Evolutionary conservation across 2,329 filamentous ascomycete species (phyloP), one percentile per base, ranked within the genome.

Genomic region (Pseudogymnoascus sp.): DNA sequence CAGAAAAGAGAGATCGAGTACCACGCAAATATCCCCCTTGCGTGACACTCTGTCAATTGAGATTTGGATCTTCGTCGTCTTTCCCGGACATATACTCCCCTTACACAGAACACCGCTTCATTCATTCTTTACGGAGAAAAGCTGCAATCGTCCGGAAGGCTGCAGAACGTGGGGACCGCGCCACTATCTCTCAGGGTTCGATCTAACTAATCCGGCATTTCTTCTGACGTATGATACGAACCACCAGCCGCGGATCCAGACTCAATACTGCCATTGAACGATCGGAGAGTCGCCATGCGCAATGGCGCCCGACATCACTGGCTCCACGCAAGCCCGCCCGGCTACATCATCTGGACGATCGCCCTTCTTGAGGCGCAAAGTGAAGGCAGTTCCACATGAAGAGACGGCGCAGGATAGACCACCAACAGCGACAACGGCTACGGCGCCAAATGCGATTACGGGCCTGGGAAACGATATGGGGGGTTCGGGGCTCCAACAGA

Each of bases 371-470:
- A 31, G 47, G 47, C 47, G 47, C 47, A 57, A 57, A 19, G 47
- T 86, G 68, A 78, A 86, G 64, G 80, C 79, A 59, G 70, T 87
- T 63, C 81, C 83, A 64, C 87, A 87, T 75, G 85, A 87, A 71
- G 80, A 86, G 73, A 84, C 82, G 36, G 75, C 80, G 61, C 79
- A 82, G 68, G 82, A 82, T 59, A 80, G 83, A 72, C 82, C 82
- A 65, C 85, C 84, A 36, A 82, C 85, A 67, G 80, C 80, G 53
- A 69, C 74, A 3, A 73, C 69, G 13, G 66, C 72, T 23, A 65
- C 71, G 19, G 71, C 72, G 19, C 69, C 69, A n/a, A 65, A 67
- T 28, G 59, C 63, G 21, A 73, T 68, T 72, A 69, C 63, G 72
- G 71, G 11, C 62, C 73, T 21, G 67, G 72, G 26, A 50, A n/a